A percentile compares a stretch with the other conserved stretches of the same genome.
Conservation (phyloP, 2,329 filamentous ascomycete species). For the Remersonia thermophila region DNA sequence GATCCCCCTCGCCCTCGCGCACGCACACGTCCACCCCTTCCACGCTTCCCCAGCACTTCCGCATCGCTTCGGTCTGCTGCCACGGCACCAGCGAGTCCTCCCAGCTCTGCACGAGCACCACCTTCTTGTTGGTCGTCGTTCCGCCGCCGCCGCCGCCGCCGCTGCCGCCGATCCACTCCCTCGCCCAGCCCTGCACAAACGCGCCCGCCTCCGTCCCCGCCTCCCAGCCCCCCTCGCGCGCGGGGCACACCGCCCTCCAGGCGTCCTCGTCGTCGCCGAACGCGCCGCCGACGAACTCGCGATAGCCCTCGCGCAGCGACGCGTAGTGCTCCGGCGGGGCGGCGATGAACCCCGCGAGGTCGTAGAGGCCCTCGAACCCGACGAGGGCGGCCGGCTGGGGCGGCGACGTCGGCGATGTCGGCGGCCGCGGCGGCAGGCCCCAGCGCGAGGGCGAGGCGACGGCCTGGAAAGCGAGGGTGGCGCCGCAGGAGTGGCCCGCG, state of each 20-base stretch:
- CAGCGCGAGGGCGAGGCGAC: constrained; percentile 31
- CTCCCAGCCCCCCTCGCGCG: constrained; percentile 23
- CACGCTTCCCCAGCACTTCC: constrained; percentile 36
- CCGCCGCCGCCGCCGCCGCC: too few relatives aligned
- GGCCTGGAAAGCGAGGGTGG: constrained; percentile 50
- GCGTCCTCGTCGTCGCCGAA: constrained; percentile 40
- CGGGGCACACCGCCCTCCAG: constrained; percentile 48
- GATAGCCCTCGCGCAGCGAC: constrained; percentile 34
- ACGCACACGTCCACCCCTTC: constrained; percentile 25
- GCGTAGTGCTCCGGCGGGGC: constrained; percentile 18
- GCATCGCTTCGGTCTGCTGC: constrained; percentile 24
- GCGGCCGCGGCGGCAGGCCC: constrained; percentile 8
- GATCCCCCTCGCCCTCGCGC: constrained; percentile 40
- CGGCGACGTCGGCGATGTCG: not conserved
- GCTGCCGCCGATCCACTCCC: constrained; percentile 19
- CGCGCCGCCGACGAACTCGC: constrained; percentile 43
- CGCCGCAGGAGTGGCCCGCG: constrained; percentile 51
- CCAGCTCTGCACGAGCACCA: constrained; percentile 15
- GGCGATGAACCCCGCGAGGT: constrained; percentile 18
- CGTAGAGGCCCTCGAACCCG: constrained; percentile 18
- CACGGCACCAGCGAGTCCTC: constrained; percentile 16
- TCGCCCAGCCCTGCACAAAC: constrained; percentile 23
- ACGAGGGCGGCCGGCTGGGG: constrained; percentile 11
- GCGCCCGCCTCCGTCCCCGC: too few relatives aligned
- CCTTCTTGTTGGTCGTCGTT: too few relatives aligned